A percentile compares a stretch with the other conserved stretches of the same genome.
These are phyloP conservation scores for Ogataea methanolica DNA, from an alignment of 805 yeast genomes.

Conservation along the genomic window DNA sequence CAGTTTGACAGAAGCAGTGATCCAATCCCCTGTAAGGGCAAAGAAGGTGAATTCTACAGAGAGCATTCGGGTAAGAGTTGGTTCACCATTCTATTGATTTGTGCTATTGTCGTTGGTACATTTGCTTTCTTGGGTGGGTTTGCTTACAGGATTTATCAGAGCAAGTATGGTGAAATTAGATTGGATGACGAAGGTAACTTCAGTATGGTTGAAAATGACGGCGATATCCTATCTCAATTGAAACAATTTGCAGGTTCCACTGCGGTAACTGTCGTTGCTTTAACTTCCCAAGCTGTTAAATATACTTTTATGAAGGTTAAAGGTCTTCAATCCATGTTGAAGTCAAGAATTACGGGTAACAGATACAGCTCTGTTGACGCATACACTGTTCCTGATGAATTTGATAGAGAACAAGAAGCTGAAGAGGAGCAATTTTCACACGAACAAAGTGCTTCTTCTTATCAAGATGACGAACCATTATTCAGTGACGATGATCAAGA, in stretches of 20 bases:
- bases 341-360: conserved; percentile 6
- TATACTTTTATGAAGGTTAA: conserved; percentile 5
- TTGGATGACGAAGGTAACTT: conserved; percentile 59
- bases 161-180: conserved; percentile 73
- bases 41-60: conserved; percentile 57
- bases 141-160: conserved; percentile 16
- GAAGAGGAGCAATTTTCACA: neutral
- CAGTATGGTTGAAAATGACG: conserved; percentile 29
- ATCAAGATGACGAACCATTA: conserved; percentile 14
- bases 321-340: conserved; percentile 3
- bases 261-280: conserved; percentile 30
- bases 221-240: conserved; percentile 16
- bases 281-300: conserved; percentile 17
- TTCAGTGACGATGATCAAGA: conserved; percentile 21
- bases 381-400: conserved; percentile 20
- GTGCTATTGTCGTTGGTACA: conserved; percentile 52
- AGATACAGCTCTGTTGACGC: conserved; percentile 11
- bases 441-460: conserved; percentile 10
- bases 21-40: conserved; percentile 79
- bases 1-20: conserved; percentile 51
- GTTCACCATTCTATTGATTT: conserved; percentile 37
- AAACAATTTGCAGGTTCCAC: conserved; percentile 21
- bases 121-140: conserved; percentile 37
- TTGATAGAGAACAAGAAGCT: conserved; percentile 5
- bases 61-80: conserved; percentile 49